Evolutionary conservation across 1,284 basidiomycete genomes (phyloP).

Genomic region (Cryptococcus sp.): DNA sequence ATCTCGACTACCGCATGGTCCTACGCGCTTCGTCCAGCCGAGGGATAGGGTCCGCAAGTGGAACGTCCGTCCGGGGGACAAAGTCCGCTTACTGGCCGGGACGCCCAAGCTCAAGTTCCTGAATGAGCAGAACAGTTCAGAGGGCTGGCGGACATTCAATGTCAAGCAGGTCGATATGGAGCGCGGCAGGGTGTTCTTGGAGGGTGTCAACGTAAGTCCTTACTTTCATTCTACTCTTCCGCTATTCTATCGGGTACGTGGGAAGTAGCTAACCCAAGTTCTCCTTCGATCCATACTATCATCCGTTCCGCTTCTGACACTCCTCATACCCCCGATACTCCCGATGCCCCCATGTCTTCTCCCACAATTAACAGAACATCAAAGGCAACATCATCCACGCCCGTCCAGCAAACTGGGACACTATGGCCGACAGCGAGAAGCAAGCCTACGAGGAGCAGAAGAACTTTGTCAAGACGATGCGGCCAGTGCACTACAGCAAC

Average conservation of each 20-base stretch:
- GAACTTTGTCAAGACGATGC: constrained; percentile 28
- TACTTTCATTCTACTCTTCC: not conserved
- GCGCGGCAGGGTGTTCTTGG: constrained; percentile 43
- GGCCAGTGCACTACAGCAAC: constrained; percentile 50
- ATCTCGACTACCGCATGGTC: constrained; percentile 35
- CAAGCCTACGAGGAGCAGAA: constrained; percentile 32
- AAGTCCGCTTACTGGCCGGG: constrained; percentile 46
- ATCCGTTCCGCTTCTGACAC: not conserved
- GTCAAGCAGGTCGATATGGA: constrained; percentile 44
- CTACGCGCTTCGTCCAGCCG: constrained; percentile 36
- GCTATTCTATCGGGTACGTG: not conserved
- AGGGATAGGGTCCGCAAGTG: constrained; percentile 42
- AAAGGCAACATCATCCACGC: constrained; percentile 34
- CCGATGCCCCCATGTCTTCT: too few relatives aligned
- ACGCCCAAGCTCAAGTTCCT: constrained; percentile 42
- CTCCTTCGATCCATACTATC: not conserved
- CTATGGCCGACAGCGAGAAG: constrained; percentile 22
- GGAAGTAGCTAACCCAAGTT: not conserved
- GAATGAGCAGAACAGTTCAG: constrained; percentile 30
- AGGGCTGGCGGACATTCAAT: constrained; percentile 46
- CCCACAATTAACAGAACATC: constrained; percentile 29
- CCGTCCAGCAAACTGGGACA: constrained; percentile 34
- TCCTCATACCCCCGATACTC: not conserved
- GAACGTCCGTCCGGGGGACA: constrained; percentile 50
- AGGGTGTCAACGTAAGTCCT: constrained; percentile 42